Percentiles rank a stretch among this genome's conserved stretches.
phyloP scores from a whole-genome alignment of 495 filamentous ascomycete genomes.

The Podospora pseudoanserina region DNA sequence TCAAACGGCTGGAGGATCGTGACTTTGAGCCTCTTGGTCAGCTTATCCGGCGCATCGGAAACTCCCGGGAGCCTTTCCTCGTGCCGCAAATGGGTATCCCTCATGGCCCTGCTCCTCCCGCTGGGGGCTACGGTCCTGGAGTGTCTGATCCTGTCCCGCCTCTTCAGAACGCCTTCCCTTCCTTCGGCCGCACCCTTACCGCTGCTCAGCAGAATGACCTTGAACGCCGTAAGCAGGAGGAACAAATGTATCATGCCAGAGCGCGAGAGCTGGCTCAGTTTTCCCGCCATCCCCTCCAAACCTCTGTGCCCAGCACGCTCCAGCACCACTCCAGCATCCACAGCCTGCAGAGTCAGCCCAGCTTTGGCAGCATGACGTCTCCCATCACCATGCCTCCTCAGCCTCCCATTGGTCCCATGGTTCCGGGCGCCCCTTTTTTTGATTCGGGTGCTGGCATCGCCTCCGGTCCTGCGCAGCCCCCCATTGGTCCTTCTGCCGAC shows the following conservation, averaged over 20 bases:
- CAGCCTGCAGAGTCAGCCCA: conserved; percentile 92
- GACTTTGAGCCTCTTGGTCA: conserved; percentile 97
- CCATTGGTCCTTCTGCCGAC: conserved; percentile 31
- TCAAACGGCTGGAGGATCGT: conserved; percentile 86
- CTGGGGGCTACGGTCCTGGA: conserved; percentile 45
- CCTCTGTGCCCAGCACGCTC: conserved; percentile 63
- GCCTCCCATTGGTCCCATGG: conserved; percentile 58
- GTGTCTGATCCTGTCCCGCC: conserved; percentile 77
- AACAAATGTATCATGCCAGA: conserved; percentile 92
- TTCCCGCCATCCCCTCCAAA: conserved; percentile 58
- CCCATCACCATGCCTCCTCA: conserved; percentile 74
- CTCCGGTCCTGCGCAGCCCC: conserved; percentile 20
- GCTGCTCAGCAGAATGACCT: conserved; percentile 97
- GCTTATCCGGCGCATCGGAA: conserved; percentile 91
- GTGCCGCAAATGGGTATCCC: conserved; percentile 94
- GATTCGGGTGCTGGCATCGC: conserved; percentile 48
- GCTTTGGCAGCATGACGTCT: conserved; percentile 88
- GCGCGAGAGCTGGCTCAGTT: conserved; percentile 77
- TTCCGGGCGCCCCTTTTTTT: conserved; percentile 59
- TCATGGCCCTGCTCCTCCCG: conserved; percentile 63
- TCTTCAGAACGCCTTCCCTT: conserved; percentile 92
- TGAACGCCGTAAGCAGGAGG: conserved; percentile 93
- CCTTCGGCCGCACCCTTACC: conserved; percentile 94
- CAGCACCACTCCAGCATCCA: conserved; percentile 94
- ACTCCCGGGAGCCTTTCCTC: conserved; percentile 94